Base-by-base conservation (phyloP, 1,284 basidiomycete species). In the Ustilago crameri region DNA sequence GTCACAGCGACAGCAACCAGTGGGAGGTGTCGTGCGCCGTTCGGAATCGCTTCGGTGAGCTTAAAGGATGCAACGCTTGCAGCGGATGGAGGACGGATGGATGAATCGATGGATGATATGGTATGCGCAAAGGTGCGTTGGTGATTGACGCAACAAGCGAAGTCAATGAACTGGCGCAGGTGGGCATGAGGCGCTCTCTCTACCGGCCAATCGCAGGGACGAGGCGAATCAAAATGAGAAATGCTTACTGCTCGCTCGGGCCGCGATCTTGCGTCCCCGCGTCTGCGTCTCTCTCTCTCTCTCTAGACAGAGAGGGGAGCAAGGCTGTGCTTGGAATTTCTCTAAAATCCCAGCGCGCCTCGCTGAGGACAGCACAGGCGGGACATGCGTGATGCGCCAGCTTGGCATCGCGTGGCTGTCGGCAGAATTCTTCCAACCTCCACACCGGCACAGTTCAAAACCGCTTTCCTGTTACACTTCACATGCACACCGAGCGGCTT, bases 311-410 rank as follows among this genome's bases (percentile, higher is more conserved):
- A 30, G 30, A 30, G 30, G 30, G 30, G 35, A 37, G 17, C 8
- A n/a, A n/a, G 35, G 35, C 35, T 14, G 35, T 37, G 35, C 35
- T 17, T 37, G 35, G 35, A 37, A 37, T 37, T 37, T 37, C 35
- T 37, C 35, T 37, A 37, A 37, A 37, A 9, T 37, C 35, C 5
- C 35, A 37, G 7, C 35, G 35, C 15, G 30, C 30, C 12, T 5
- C 30, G 12, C 30, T 30, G 30, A 30, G 7, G 30, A 30, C 30
- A 30, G 30, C 30, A 30, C 5, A 30, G 30, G 30, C 30, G 30
- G 12, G 30, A 30, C 30, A 30, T 30, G 30, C 12, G 30, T 30
- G 30, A 30, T 30, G 35, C 5, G 35, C 35, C 35, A 17, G 12
- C 35, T 14, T n/a, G n/a, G 35, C 35, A 37, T 14, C 35, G 35